Base-by-base conservation (phyloP, 2,329 filamentous ascomycete species). In the Ceratocystis colombiana region DNA sequence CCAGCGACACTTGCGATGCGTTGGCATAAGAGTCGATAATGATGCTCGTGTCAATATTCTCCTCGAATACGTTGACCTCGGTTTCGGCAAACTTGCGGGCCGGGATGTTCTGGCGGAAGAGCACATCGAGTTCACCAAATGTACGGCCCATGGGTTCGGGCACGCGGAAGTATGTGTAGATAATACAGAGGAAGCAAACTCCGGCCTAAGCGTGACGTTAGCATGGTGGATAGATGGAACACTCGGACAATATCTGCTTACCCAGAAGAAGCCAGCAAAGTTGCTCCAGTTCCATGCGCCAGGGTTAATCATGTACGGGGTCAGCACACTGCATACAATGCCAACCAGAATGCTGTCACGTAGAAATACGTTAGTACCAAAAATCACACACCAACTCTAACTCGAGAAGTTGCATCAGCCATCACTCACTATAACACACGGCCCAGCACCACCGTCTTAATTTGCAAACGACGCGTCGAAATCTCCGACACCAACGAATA, bases 221-320 rank as follows among this genome's bases (percentile, higher is more conserved):
- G 25, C 10, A 41, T 25, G 45, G 45, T 48, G 15, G 17, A 48
- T 48, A 30, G 25, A 15, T 17, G 8, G 20, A 15, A 45, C 17
- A 12, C n/a, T 12, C 33, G 55, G 55, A 62, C 3, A 15, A 62
- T 3, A 22, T 5, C 61, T 45, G 71, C 79, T 72, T 73, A 82
- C 76, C 88, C 90, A 90, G 79, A 95, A 95, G 77, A 96, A 95
- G 33, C 91, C 90, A 0, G 90, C 84, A 71, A 83, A 94, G 76
- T 94, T 94, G 68, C 84, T 81, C 91, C 90, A 96, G 75, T 95
- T 79, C 91, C 92, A 96, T 0, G 85, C 88, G 0, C 79, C 81
- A 0, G 91, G 90, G 76, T 96, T 96, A 53, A 96, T 81, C 91
- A 96, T 96, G 76, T 95, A 96, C 0, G 91, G 91, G 0, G 90